These are phyloP conservation scores for Xylaria sp. DNA, from an alignment of 2,329 filamentous ascomycete species.

Conservation along the genomic window DNA sequence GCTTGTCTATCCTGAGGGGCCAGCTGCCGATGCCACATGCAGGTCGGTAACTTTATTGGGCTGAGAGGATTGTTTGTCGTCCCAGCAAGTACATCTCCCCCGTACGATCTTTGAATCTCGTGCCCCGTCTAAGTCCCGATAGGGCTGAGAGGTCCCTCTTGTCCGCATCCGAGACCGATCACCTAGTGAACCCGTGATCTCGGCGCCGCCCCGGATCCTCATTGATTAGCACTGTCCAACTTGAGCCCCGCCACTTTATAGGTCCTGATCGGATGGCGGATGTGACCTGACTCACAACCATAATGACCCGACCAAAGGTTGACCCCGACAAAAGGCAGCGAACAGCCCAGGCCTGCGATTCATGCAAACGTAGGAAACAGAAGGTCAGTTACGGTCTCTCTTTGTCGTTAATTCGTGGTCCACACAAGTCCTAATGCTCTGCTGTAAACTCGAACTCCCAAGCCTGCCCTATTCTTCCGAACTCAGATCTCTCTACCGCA, in stretches of 20 bases:
- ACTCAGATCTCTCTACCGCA: slow-evolving; percentile 5
- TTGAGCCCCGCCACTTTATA: slow-evolving; percentile 36
- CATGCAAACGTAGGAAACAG: slow-evolving; percentile 70
- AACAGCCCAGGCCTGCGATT: slow-evolving; percentile 67
- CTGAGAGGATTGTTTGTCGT: slow-evolving; percentile 22
- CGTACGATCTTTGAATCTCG: slow-evolving; percentile 32
- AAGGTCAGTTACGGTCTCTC: slow-evolving; percentile 55
- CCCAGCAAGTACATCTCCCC: slow-evolving; percentile 22
- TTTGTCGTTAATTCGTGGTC: background rate
- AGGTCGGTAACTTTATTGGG: slow-evolving; percentile 31
- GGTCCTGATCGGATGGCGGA: slow-evolving; percentile 43
- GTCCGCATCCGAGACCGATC: slow-evolving; percentile 43
- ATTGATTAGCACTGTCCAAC: slow-evolving; percentile 35
- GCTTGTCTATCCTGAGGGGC: slow-evolving; percentile 2
- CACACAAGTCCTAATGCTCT: background rate
- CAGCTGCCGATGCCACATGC: slow-evolving; percentile 36
- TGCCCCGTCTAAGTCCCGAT: slow-evolving; percentile 37
- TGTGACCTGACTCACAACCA: slow-evolving; percentile 40
- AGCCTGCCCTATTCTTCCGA: background rate
- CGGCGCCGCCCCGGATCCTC: slow-evolving; percentile 39
- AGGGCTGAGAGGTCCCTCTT: slow-evolving; percentile 39
- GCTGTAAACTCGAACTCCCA: background rate
- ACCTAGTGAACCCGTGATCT: slow-evolving; percentile 34
- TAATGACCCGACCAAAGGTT: slow-evolving; percentile 59
- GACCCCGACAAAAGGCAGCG: slow-evolving; percentile 65